Evolutionary conservation across 2,329 filamentous ascomycete genomes (phyloP).

Genomic region (Onygenales sp.): DNA sequence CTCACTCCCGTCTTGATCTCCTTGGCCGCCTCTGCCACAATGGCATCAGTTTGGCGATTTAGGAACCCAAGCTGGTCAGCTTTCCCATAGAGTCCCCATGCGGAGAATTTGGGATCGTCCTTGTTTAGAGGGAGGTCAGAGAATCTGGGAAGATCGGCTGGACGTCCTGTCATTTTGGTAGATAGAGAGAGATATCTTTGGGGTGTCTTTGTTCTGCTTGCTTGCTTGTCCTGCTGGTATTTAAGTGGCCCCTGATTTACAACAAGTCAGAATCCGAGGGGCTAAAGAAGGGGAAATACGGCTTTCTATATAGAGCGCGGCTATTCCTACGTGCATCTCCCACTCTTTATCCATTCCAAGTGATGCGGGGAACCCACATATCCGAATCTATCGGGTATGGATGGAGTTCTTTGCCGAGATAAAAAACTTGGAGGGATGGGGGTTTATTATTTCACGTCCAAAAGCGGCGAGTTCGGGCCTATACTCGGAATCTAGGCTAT

Average conservation of each 20-base stretch:
- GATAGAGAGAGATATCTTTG: not conserved
- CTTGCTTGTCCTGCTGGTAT: no score
- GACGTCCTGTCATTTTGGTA: slow-evolving; percentile 6
- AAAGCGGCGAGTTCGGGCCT: no score
- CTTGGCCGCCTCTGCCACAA: slow-evolving; percentile 43
- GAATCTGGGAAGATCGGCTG: slow-evolving; percentile 9
- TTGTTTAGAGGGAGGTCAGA: slow-evolving; percentile 11
- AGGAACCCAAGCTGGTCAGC: slow-evolving; percentile 52
- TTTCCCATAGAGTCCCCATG: slow-evolving; percentile 46
- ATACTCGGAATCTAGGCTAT: no score
- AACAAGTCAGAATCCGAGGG: not conserved
- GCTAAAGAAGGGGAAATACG: no score
- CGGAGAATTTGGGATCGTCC: slow-evolving; percentile 8
- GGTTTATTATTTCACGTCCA: no score
- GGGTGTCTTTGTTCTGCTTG: not conserved
- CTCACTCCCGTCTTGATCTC: slow-evolving; percentile 48
- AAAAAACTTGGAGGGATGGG: no score
- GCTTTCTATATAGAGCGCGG: no score
- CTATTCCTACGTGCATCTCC: no score
- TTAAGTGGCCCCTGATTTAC: not conserved
- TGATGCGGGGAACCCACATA: no score
- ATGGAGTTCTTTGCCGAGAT: no score
- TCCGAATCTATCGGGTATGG: no score
- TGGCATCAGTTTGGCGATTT: slow-evolving; percentile 49
- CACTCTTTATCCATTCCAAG: no score